Evolutionary conservation across 2,329 filamentous ascomycete genomes (phyloP), one percentile per base, ranked within the genome.

Genomic region (Macrophomina pseudophaseolina): DNA sequence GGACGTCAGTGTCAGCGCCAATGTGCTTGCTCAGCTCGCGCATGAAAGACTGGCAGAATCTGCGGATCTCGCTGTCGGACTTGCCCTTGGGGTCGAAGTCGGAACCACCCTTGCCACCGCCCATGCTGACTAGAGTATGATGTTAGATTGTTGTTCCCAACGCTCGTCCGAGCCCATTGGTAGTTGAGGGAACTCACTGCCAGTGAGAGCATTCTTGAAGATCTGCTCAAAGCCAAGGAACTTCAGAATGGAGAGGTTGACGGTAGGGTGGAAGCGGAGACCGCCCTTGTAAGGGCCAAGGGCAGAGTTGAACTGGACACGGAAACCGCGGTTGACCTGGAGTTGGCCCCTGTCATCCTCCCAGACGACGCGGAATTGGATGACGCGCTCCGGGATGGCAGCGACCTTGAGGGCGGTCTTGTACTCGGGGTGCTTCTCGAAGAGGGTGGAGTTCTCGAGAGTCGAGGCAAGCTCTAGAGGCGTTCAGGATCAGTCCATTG

Each of bases 31-130:
- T 91, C 70, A 99, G 88, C 86, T 97, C 92, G 74, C 89, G 90
- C 95, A 98, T 98, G 86, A 98, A 99, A 68, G 93, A 84, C 71
- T 91, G 89, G 85, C 94, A 98, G 88, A 99, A 98, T 79, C 92
- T 92, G 77, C 95, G 92, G 84, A 98, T 98, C 87, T 98, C 95
- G 80, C 89, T 91, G 83, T 99, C 94, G 66, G 90, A 91, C 88
- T 97, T 98, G 85, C 93, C 94, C 88, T 98, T 99, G 81, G 95
- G 95, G 83, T 98, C 93, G 80, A 99, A 98, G 86, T 98, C 95
- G 80, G 94, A 90, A 76, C 95, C 95, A 83, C 95, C 95, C 86
- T 98, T 98, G 77, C 91, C 95, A 84, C 95, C 95, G 72, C 95
- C 95, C 89, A 99, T 97, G 84, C 88, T 92, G 76, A 96, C 89